Base-by-base conservation (phyloP, 1,284 basidiomycete species). In the Ceratorhiza oryzae-sativae region DNA sequence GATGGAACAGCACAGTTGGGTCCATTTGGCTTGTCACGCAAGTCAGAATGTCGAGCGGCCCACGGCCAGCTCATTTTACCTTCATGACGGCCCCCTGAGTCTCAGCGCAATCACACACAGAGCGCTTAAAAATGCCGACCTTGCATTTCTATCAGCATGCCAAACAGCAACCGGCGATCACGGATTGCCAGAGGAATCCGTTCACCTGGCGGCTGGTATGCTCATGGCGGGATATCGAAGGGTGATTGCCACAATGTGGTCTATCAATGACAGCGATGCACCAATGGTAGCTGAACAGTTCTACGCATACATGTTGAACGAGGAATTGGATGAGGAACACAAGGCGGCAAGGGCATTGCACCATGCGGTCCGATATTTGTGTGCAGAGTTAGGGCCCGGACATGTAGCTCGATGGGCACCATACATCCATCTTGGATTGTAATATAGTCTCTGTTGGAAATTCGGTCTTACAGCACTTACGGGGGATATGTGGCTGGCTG, bases 131-230 rank as follows among this genome's bases (percentile, higher is more conserved):
- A 27, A 71, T 12, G 58, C 39, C 1, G 58, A 62, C 32, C 30
- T 71, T 15, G 70, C 70, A 15, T 71, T 71, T 25, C 23, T 71
- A 15, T 71, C 70, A 9, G 70, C 70, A 1, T 71, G 70, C 23
- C 58, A 71, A 13, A 60, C 70, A 2, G 70, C 70, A 20, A 48
- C 58, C 3, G 70, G 58, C n/a, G 55, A 62, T 23, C 10, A 46
- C 5, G 12, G 41, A 2, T 23, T 53, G 18, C 58, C 70, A 2
- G 70, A 71, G 23, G 70, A 71, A 27, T 18, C 58, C 2, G 20
- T 71, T 32, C 70, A 71, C 32, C 20, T 71, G 4, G 70, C 70
- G 15, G 70, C 70, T 3, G 58, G 70, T 0, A 46, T 71, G 70
- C 3, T 49, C 1, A 41, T 71, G 55, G 70, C 59, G 10, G 70